Percentiles rank a stretch among this genome's conserved stretches.
Conservation (phyloP, 2,329 filamentous ascomycete species). For the Colletotrichum theobromicola region DNA sequence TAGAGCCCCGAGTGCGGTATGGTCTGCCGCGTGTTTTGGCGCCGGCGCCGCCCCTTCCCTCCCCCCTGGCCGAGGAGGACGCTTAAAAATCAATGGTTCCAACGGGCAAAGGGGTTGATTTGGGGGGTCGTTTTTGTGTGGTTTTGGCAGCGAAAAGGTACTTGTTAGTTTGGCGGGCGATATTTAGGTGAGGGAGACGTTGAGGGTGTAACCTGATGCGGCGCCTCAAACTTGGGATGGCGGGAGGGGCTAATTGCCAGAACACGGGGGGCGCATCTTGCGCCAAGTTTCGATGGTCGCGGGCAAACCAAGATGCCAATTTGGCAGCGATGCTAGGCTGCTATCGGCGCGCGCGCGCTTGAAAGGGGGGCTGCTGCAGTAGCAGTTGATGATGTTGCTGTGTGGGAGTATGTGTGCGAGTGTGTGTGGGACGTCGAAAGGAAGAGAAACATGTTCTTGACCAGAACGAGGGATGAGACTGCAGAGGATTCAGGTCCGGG, state of each 20-base stretch:
- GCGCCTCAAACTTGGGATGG: background rate
- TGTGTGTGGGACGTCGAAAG: conserved; percentile 1
- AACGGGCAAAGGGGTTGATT: background rate
- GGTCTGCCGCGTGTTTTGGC: conserved; percentile 3
- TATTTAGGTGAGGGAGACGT: background rate
- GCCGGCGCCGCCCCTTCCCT: background rate
- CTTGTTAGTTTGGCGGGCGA: background rate
- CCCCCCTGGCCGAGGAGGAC: background rate
- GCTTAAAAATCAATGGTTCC: conserved; percentile 2
- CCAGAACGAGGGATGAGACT: background rate
- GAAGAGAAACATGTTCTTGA: background rate
- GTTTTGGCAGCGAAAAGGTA: background rate
- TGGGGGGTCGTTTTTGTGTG: background rate
- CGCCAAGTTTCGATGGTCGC: background rate
- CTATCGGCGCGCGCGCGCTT: background rate
- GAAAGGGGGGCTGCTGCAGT: background rate
- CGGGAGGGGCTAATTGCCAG: background rate
- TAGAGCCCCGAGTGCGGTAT: background rate
- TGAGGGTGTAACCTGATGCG: conserved; percentile 8
- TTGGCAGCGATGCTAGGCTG: conserved; percentile 1
- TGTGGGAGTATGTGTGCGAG: background rate
- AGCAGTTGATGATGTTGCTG: background rate
- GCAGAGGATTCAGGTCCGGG: background rate
- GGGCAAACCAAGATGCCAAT: background rate
- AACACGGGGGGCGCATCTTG: background rate